Percentiles rank a stretch among this genome's conserved stretches.
phyloP scores from a whole-genome alignment of 1,284 basidiomycete genomes.

The Inonotus hispidus region DNA sequence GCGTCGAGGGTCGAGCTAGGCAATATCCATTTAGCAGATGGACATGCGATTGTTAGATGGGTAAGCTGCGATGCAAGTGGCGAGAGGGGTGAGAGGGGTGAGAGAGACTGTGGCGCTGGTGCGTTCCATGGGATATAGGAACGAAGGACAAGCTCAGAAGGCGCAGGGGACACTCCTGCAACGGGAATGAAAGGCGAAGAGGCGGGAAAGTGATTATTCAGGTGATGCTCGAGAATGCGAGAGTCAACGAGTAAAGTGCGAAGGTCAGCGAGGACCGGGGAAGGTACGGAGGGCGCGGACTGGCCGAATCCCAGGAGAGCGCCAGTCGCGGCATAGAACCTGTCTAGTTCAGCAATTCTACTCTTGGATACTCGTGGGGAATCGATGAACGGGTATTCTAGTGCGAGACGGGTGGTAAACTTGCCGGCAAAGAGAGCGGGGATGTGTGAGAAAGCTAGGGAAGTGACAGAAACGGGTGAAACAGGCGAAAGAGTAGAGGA shows the following conservation, averaged over 20 bases:
- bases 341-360: background rate
- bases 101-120: background rate
- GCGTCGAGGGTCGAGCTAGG: slow-evolving; percentile 32
- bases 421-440: slow-evolving; percentile 3
- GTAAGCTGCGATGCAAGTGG: slow-evolving; percentile 23
- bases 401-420: slow-evolving; percentile 5
- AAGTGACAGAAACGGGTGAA: background rate
- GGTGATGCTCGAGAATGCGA: background rate
- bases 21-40: slow-evolving; percentile 32
- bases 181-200: too few relatives aligned
- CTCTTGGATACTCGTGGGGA: background rate
- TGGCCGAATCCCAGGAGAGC: slow-evolving; percentile 10
- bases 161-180: slow-evolving; percentile 1
- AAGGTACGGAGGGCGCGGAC: background rate
- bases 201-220: background rate
- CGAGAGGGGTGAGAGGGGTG: background rate
- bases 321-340: slow-evolving; percentile 6
- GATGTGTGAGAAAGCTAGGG: background rate
- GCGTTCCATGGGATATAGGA: slow-evolving; percentile 1
- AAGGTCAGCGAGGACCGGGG: slow-evolving; percentile 7
- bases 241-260: slow-evolving; percentile 13
- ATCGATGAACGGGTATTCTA: background rate
- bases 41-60: slow-evolving; percentile 37
- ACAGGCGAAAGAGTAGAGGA: background rate
- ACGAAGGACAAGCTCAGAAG: slow-evolving; percentile 10